These are phyloP conservation scores for Candida glaebosa DNA, from an alignment of 805 yeast species.

Conservation along the genomic window DNA sequence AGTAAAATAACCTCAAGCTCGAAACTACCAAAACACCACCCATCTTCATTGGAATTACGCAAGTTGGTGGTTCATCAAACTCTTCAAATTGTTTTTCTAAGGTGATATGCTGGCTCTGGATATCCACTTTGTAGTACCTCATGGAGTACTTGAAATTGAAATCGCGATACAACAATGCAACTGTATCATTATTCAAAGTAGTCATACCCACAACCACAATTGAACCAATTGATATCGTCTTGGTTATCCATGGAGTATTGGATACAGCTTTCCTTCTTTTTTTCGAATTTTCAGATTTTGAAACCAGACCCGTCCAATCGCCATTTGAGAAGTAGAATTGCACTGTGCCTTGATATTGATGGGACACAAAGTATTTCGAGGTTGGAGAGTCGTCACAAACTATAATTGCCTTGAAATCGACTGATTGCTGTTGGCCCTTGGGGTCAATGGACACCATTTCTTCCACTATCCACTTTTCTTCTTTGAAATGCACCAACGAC, in stretches of 20 bases:
- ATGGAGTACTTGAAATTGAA: slow-evolving; percentile 30
- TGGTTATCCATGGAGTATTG: slow-evolving; percentile 5
- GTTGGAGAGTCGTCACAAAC: slow-evolving; percentile 5
- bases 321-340: slow-evolving; percentile 6
- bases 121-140: slow-evolving; percentile 23
- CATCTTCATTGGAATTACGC: slow-evolving; percentile 14
- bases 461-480: not conserved
- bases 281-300: not conserved
- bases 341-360: slow-evolving; percentile 12
- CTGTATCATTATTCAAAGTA: slow-evolving; percentile 7
- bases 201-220: slow-evolving; percentile 16
- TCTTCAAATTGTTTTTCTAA: slow-evolving; percentile 22
- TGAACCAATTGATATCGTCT: slow-evolving; percentile 16
- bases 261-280: slow-evolving; percentile 4
- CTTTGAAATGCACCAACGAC: not conserved
- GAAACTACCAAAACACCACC: slow-evolving; percentile 29
- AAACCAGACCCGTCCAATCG: not conserved
- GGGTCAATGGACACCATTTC: slow-evolving; percentile 8
- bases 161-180: slow-evolving; percentile 33
- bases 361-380: slow-evolving; percentile 13
- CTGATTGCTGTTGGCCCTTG: slow-evolving; percentile 17
- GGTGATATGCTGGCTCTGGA: slow-evolving; percentile 4
- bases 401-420: slow-evolving; percentile 16
- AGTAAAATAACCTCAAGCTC: slow-evolving; percentile 25
- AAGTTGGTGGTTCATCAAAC: slow-evolving; percentile 28